Conservation (phyloP, 169 alveolate species). For the Cryptosporidium ryanae region DNA sequence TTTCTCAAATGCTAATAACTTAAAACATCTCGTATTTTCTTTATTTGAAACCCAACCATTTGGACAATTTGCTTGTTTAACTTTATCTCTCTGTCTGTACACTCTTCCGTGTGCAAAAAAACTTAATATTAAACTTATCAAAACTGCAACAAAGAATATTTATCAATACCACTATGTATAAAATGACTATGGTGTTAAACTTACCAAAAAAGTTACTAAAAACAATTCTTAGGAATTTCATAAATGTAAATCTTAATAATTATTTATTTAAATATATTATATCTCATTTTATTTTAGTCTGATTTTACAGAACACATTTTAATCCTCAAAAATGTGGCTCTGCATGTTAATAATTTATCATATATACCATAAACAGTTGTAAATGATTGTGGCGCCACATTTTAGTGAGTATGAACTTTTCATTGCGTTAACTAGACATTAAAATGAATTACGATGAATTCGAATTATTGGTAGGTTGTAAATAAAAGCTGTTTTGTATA, state of each 20-base stretch:
- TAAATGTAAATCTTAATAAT: conserved; percentile 11
- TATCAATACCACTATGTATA: background rate
- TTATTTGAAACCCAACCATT: conserved; percentile 53
- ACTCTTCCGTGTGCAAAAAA: conserved; percentile 15
- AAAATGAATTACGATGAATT: conserved; percentile 56
- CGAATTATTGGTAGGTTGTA: conserved; percentile 45
- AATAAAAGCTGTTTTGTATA: background rate
- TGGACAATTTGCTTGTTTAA: conserved; percentile 51
- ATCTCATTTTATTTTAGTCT: background rate
- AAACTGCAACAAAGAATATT: conserved; percentile 8
- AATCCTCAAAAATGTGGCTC: conserved; percentile 23
- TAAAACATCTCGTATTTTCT: conserved; percentile 62
- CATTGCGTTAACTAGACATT: background rate
- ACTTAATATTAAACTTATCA: conserved; percentile 33
- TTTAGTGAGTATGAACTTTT: background rate
- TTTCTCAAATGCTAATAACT: conserved; percentile 47
- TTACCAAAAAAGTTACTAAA: conserved; percentile 16
- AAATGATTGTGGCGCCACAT: conserved; percentile 31
- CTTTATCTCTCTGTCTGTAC: background rate
- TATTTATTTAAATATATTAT: background rate
- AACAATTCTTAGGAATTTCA: conserved; percentile 22
- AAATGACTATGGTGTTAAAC: background rate
- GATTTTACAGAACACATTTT: background rate
- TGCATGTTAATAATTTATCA: conserved; percentile 62
- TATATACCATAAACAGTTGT: conserved; percentile 14